phyloP scores from a whole-genome alignment of 345 rosid species.

The Hibiscus tridactylites region DNA sequence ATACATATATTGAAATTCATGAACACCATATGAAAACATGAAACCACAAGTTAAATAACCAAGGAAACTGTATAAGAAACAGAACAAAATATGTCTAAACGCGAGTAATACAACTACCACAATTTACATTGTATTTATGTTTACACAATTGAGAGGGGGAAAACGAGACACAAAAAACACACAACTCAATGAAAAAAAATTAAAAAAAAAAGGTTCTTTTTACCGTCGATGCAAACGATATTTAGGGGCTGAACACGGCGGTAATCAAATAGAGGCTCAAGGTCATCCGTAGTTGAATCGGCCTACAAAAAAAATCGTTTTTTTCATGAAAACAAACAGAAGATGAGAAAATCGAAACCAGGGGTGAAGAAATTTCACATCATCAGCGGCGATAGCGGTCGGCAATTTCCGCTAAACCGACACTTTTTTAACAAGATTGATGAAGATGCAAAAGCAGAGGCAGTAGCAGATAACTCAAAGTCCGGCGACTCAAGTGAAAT shows the following conservation, averaged over 20 bases:
- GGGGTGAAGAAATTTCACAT: not conserved
- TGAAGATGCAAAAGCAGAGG: not conserved
- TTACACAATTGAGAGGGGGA: too few relatives aligned
- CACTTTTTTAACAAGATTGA: not conserved
- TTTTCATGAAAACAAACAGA: not conserved
- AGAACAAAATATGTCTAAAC: not conserved
- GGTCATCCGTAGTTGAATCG: constrained; percentile 44
- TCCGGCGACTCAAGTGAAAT: not conserved
- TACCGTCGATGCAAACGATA: constrained; percentile 44
- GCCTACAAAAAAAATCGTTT: constrained; percentile 25
- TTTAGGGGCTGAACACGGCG: constrained; percentile 55
- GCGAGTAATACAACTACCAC: not conserved
- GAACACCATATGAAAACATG: not conserved
- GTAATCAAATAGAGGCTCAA: constrained; percentile 74
- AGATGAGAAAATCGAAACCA: not conserved
- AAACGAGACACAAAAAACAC: not conserved
- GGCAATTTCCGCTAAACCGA: not conserved
- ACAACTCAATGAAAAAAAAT: not conserved
- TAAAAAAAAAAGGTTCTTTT: not conserved
- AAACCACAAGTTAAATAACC: not conserved
- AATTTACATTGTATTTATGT: too few relatives aligned
- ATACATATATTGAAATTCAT: not conserved
- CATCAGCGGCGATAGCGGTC: not conserved
- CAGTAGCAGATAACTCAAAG: not conserved
- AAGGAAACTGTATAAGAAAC: not conserved